Base-by-base conservation (phyloP, 352 stramenopile genomes). In the Blastocystis sp. region DNA sequence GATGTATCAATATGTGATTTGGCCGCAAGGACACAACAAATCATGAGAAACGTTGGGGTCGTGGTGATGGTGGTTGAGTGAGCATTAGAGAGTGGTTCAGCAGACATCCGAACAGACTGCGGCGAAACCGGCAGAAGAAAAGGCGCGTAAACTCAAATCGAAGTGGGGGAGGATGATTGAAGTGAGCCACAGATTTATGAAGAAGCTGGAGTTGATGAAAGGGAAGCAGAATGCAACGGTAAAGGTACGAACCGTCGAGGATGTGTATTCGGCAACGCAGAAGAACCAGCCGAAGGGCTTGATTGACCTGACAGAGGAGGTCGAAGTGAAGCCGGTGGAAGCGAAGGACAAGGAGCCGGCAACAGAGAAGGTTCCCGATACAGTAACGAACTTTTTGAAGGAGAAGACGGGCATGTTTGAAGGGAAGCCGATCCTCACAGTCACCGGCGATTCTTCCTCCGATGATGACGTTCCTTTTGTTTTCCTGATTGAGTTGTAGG, bases 1-100 rank as follows among this genome's bases (percentile, higher is more conserved):
- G 21, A 61, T 8, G 29, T 81, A 8, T 81, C 69, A 44, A n/a
- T 81, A 6, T 48, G 44, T 36, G 69, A 63, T 44, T 63, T 81
- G 2, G 63, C 29, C 27, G 44, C 69, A 38, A 61, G 27, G 24
- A 81, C 69, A 16, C 69, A 81, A 32, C 16, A 34, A 64, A n/a
- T 81, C 24, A 81, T 81, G 69, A 40, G 69, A 38, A 46, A 48
- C 18, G 69, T 81, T 54, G 69, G 69, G 18, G 69, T 81, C n/a
- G 32, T 21, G 24, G 27, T 14, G 24, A 40, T 21, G 14, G 18
- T 36, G n/a, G 4, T 64, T 4, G 6, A 16, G 0, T 65, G 40
- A 46, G n/a, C 21, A 14, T 59, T 63, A 81, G 69, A 81, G 9
- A n/a, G 36, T 18, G 16, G 29, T 81, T 6, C 69, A 81, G 16